Evolutionary conservation across 768 basidiomycete species (phyloP), one percentile per base, ranked within the genome.

Genomic region (Phlebiopsis gigantea): DNA sequence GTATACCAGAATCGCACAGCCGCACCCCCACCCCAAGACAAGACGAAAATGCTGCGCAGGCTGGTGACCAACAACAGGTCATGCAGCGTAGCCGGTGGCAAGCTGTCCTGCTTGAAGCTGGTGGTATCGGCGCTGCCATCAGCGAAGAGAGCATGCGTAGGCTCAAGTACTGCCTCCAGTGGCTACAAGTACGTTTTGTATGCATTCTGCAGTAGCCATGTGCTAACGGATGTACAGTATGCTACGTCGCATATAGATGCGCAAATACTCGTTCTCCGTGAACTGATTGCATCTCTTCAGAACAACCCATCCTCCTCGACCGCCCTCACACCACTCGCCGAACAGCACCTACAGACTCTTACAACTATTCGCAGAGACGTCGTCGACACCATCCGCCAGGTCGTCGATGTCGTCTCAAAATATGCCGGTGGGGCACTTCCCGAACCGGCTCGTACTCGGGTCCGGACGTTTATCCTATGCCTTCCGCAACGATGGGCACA

Each of bases 91-190:
- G 88, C 68, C 76, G 88, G 42, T 93, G 90, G 92, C 91, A 93
- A 63, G 81, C 87, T 0, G 80, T 94, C 25, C 73, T 95, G 41
- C 75, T 88, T 22, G 93, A 95, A 70, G 93, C 91, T 1, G 91
- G 93, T 14, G 93, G 93, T 0, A 76, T 96, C 30, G 82, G 91
- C 56, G 91, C 90, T 0, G 93, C 93, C 7, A 76, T 95, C 29
- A 93, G 91, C 68, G 92, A 94, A 60, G 93, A 95, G 69, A 93
- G 86, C 65, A 89, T 96, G 88, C 77, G 89, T 55, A 77, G 88
- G 53, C 71, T 96, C 41, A 84, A 85, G 67, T 95, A 94, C 66
- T 93, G 90, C 70, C 68, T 96, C 26, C 83, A 90, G 56, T 95
- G 92, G 91, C 75, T 96, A 17, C 87, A 90, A 76, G 90, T 91